Conservation (phyloP, 75 land plant genomes). For the Selaginella tamariscina region DNA sequence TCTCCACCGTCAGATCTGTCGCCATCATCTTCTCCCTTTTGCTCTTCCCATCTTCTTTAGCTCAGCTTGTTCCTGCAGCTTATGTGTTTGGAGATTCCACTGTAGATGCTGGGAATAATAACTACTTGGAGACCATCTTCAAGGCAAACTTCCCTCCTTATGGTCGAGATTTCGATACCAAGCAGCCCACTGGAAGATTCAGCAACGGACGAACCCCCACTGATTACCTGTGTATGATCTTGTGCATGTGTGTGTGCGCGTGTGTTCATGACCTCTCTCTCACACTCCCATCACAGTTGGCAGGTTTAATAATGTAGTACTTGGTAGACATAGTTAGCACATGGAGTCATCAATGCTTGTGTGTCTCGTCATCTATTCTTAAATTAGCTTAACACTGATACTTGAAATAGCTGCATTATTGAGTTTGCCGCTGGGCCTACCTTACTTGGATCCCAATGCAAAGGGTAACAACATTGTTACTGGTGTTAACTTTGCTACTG, state of each 20-base stretch:
- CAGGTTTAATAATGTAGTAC: no score
- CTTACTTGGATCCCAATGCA: conserved; percentile 6
- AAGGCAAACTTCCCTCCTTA: not conserved
- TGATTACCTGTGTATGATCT: not conserved
- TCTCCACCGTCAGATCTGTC: no score
- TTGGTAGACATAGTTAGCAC: no score
- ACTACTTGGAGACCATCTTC: not conserved
- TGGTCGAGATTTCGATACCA: not conserved
- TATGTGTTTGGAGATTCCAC: not conserved
- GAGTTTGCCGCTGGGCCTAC: not conserved
- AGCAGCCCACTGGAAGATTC: not conserved
- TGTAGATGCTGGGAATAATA: not conserved
- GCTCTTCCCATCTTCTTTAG: not conserved
- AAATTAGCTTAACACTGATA: not conserved
- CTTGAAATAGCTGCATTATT: not conserved
- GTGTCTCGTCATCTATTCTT: not conserved
- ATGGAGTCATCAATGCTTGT: no score
- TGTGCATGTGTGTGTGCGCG: no score
- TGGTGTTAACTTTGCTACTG: conserved; percentile 1
- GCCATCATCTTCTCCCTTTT: no score
- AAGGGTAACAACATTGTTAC: not conserved
- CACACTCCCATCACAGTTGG: no score
- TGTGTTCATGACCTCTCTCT: no score
- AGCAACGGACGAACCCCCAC: not conserved
- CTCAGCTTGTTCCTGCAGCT: not conserved